Percentiles rank a stretch among this genome's conserved stretches.
Evolutionary conservation across 2,329 filamentous ascomycete species (phyloP).

Genomic region (Aspergillus niger): DNA sequence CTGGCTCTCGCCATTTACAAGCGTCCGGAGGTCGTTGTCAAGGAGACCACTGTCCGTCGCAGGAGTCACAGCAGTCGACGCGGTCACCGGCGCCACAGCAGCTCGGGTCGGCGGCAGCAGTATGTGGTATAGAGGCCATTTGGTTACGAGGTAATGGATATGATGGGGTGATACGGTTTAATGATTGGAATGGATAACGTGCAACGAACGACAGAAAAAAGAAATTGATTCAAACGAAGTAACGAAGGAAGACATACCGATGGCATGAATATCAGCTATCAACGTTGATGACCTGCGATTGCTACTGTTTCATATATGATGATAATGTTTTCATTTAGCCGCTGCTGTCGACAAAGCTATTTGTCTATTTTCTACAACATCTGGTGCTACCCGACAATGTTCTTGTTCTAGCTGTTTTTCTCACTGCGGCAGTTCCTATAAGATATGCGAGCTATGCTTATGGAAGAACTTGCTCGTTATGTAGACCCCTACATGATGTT

Average conservation of each 20-base stretch:
- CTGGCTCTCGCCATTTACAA: slow-evolving; percentile 59
- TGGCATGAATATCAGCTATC: not conserved
- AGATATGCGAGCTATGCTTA: not conserved
- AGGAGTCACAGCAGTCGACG: slow-evolving; percentile 41
- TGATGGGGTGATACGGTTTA: not conserved
- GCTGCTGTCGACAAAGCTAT: not conserved
- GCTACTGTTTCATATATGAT: not conserved
- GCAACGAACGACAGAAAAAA: not conserved
- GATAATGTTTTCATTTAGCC: not conserved
- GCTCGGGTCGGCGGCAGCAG: slow-evolving; percentile 30
- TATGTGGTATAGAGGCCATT: slow-evolving; percentile 30
- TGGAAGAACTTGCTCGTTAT: not conserved
- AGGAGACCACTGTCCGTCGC: slow-evolving; percentile 41
- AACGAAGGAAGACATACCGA: not conserved
- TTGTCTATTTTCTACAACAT: not conserved
- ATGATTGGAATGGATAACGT: slow-evolving; percentile 8
- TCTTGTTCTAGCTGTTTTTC: not conserved
- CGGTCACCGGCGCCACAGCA: slow-evolving; percentile 33
- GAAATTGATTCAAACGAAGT: not conserved
- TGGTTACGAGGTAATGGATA: not conserved
- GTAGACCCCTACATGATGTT: not conserved
- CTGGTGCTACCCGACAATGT: not conserved
- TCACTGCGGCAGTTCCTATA: not conserved
- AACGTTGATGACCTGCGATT: not conserved
- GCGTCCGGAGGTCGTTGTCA: slow-evolving; percentile 36